These are phyloP conservation scores for Paecilomyces niveus DNA, from an alignment of 2,329 filamentous ascomycete species.

Conservation along the genomic window DNA sequence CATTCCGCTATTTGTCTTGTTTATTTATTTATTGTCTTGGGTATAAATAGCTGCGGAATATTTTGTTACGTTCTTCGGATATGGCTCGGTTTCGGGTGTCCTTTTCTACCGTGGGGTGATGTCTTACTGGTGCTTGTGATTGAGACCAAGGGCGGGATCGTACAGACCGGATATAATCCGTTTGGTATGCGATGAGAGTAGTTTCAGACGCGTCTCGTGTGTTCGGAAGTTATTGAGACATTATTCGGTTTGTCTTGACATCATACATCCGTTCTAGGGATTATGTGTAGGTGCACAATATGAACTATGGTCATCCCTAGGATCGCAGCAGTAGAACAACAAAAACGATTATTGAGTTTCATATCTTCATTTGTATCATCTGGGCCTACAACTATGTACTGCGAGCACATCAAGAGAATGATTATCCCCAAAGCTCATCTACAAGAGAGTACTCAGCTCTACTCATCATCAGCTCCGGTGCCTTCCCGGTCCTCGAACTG, in stretches of 20 bases:
- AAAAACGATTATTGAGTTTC: background rate
- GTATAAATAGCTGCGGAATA: no score
- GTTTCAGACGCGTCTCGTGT: background rate
- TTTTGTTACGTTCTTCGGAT: no score
- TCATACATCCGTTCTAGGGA: background rate
- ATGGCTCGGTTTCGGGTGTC: no score
- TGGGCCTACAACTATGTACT: background rate
- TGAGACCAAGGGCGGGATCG: no score
- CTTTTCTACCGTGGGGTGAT: no score
- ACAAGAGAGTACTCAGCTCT: background rate
- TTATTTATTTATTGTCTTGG: no score
- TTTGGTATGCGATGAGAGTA: background rate
- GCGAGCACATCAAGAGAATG: background rate
- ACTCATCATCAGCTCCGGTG: conserved; percentile 42
- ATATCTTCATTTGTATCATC: background rate
- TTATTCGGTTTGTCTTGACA: background rate
- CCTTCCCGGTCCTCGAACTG: conserved; percentile 68
- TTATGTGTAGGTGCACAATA: background rate
- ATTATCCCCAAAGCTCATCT: background rate
- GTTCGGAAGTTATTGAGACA: background rate
- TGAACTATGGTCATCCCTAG: no score
- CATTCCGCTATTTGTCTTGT: no score
- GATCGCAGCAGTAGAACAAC: no score
- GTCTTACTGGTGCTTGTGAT: no score
- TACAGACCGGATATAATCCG: background rate